Evolutionary conservation across 1,284 basidiomycete species (phyloP).

Genomic region (Apiotrichum laibachii): DNA sequence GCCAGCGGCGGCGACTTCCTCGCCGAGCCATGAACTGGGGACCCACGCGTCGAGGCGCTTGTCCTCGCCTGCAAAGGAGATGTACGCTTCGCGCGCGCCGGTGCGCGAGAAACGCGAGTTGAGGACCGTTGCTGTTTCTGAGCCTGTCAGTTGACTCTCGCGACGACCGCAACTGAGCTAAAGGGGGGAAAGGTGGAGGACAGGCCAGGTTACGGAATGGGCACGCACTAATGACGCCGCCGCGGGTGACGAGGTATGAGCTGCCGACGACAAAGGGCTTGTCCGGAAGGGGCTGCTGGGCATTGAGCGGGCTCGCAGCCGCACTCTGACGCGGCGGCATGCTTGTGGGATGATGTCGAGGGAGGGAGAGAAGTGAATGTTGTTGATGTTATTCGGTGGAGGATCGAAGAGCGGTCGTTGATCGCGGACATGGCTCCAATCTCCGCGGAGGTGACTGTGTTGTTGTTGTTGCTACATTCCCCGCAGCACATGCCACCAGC

Average conservation of each 20-base stretch:
- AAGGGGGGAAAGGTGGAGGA: background rate
- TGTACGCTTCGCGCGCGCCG: constrained; percentile 34
- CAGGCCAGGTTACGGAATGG: no score
- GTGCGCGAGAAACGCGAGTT: constrained; percentile 24
- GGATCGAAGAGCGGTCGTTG: no score
- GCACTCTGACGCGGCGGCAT: background rate
- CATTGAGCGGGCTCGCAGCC: background rate
- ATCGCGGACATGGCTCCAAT: no score
- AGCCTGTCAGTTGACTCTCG: background rate
- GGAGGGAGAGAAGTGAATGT: no score
- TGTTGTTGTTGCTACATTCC: no score
- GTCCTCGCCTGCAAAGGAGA: constrained; percentile 54
- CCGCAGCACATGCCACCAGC: no score
- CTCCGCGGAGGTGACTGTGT: no score
- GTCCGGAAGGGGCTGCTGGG: background rate
- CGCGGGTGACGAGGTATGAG: constrained; percentile 25
- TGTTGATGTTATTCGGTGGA: no score
- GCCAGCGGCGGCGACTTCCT: constrained; percentile 18
- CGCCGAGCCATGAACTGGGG: constrained; percentile 44
- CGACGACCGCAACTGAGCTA: background rate
- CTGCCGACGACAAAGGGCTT: constrained; percentile 14
- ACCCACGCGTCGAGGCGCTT: constrained; percentile 77
- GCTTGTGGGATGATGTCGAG: background rate
- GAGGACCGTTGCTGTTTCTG: constrained; percentile 31
- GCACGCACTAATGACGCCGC: constrained; percentile 14